Base-by-base conservation (phyloP, 2,329 filamentous ascomycete genomes). In the Apiospora aurea region DNA sequence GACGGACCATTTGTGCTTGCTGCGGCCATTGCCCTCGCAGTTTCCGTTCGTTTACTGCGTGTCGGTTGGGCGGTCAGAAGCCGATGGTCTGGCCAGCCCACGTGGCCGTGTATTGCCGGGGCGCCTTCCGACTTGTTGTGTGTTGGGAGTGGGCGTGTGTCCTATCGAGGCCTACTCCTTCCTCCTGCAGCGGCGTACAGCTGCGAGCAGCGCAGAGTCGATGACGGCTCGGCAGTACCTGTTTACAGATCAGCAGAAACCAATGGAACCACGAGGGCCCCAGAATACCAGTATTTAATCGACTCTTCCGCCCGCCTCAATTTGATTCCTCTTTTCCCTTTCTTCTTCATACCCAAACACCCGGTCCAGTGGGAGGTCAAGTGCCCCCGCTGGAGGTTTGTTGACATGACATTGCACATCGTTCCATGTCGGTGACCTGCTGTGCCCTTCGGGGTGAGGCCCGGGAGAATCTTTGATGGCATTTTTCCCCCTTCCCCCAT, bases 241-340 rank as follows among this genome's bases (percentile, higher is more conserved):
- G 57, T 64, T 64, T 24, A 41, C 34, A 64, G 24, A 64, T 41
- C 57, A 64, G 57, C 29, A 64, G 57, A 41, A 21, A 41, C 18
- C 57, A 41, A 64, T 4, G 21, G 53, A 34, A 5, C 34, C 34
- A 1, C 34, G 34, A 38, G 7, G 34, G 4, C 57, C 57, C 57
- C 57, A n/a, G 57, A 14, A 13, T 41, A 2, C 21, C 18, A 24
- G 57, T n/a, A 41, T 64, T 64, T 41, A 64, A n/a, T 21, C 57
- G 34, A 41, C 34, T 41, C 57, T 64, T 24, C 34, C 11, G 18
- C 57, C 57, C 57, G 18, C 16, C 18, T 10, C 21, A 13, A 64
- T 41, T 34, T 38, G 34, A 64, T 41, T 64, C 11, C 57, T 64
- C 29, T 64, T 64, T 64, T 64, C 57, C 57, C 34, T 41, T 64